phyloP scores from a whole-genome alignment of 768 basidiomycete genomes.

The Tephrocybe rancida region DNA sequence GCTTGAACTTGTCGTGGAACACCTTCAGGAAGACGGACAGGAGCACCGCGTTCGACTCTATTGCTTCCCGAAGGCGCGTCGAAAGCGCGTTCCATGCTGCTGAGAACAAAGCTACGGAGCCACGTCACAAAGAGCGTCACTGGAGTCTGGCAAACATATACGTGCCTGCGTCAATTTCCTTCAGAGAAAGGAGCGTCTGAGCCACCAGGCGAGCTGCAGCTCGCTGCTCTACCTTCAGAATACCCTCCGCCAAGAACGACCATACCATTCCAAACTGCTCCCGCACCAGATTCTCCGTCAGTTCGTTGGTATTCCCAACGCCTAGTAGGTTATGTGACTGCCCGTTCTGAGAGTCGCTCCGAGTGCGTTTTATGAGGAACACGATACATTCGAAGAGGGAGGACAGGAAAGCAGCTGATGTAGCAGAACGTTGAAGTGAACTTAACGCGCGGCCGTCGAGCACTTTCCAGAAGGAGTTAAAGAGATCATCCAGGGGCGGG shows the following conservation, averaged over 20 bases:
- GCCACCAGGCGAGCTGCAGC: slow-evolving; percentile 46
- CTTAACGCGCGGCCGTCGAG: slow-evolving; percentile 68
- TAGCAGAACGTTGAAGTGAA: slow-evolving; percentile 51
- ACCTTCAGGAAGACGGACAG: slow-evolving; percentile 49
- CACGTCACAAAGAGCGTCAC: neutral
- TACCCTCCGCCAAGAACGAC: slow-evolving; percentile 44
- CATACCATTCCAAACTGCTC: slow-evolving; percentile 51
- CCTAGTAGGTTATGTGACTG: slow-evolving; percentile 1
- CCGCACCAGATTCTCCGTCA: slow-evolving; percentile 34
- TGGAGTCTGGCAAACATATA: slow-evolving; percentile 1
- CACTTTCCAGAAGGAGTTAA: slow-evolving; percentile 83
- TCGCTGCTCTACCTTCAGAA: slow-evolving; percentile 48
- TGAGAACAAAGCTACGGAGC: slow-evolving; percentile 46
- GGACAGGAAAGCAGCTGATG: slow-evolving; percentile 66
- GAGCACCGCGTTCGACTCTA: slow-evolving; percentile 28
- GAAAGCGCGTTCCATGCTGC: slow-evolving; percentile 49
- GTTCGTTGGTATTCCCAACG: slow-evolving; percentile 5
- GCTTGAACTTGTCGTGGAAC: slow-evolving; percentile 42
- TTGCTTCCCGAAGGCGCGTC: slow-evolving; percentile 25
- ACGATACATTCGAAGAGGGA: slow-evolving; percentile 71
- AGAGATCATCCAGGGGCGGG: slow-evolving; percentile 50
- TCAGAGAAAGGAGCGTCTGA: slow-evolving; percentile 39
- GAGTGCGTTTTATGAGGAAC: slow-evolving; percentile 53
- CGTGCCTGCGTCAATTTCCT: slow-evolving; percentile 28
- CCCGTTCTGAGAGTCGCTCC: slow-evolving; percentile 18